Evolutionary conservation across 2,329 filamentous ascomycete genomes (phyloP), one percentile per base, ranked within the genome.

Genomic region (Apiospora aurea): DNA sequence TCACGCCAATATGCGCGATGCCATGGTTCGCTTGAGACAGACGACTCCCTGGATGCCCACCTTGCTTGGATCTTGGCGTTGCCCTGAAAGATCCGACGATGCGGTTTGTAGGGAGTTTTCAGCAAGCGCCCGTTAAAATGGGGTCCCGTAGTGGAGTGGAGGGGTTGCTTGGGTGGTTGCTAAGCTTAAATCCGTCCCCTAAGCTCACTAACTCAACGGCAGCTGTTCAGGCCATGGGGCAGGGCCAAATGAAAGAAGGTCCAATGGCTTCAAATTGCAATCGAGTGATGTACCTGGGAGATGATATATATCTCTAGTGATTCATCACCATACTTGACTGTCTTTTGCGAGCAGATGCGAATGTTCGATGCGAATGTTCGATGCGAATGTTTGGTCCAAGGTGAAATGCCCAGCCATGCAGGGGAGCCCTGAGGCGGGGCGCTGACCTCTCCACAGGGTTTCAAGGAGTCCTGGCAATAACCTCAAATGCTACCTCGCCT

Each of bases 391-490:
- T 6, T 0, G 41, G 34, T 38, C 7, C 34, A 41, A 14, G n/a
- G 29, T 41, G 44, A 41, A 67, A 61, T 53, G 11, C 24, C 24
- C 43, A 47, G 68, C 49, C 21, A 57, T 69, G 68, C 68, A 72
- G 57, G 46, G 21, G 41, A 11, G n/a, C 46, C 57, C 34, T 21
- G 46, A 34, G 26, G n/a, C 64, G 49, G 66, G 47, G 53, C 66
- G 53, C 21, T 4, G 51, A n/a, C 2, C 29, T 34, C 71, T n/a
- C 71, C 71, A 72, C 67, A 34, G 26, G 24, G 71, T 72, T 72
- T 72, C 71, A 72, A 69, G 71, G 71, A 69, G 67, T 34, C 38
- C 44, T 38, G 8, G 26, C 44, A 69, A 49, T 69, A 44, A 69
- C 67, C 47, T 38, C 26, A 18, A 69, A 49, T 69, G 67, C 34